Base-by-base conservation (phyloP, 306 rosid genomes). In the Benincasa hispida region DNA sequence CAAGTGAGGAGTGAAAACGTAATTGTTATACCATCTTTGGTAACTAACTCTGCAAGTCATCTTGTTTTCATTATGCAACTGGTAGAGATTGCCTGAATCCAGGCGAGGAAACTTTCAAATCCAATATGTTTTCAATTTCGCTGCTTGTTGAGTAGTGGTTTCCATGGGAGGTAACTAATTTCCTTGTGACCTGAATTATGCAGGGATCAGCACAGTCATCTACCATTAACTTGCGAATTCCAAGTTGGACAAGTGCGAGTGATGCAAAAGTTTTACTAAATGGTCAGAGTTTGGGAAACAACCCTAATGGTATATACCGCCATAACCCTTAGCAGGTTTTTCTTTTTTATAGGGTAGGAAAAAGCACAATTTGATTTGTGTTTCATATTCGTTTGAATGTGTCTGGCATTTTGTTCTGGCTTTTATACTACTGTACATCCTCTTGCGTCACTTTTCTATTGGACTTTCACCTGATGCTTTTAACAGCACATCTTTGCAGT, bases 211-310 rank as follows among this genome's bases (percentile, higher is more conserved):
- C 75, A 42, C 70, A 48, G 68, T 79, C 63, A 15, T 91, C 96
- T 34, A 82, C 84, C 41, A 79, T 93, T 79, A 91, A 91, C 65
- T 67, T 94, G 45, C 90, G 98, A 57, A 8, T 91, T 5, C 98
- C 98, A 10, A 81, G 85, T 53, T 94, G 98, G 98, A 91, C 95
- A 12, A 27, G 10, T 50, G 5, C 48, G 6, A 50, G 66, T 75
- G 89, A 83, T 68, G 88, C 93, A 22, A 83, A 81, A 72, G 91
- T 74, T 30, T 50, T 62, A 63, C 65, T 91, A 65, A 94, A 91
- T 82, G 76, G 66, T 55, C 69, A 79, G 61, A 72, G 77, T 68
- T 60, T 90, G 51, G 19, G 12, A 72, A 48, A 47, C 8, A 48
- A 4, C 34, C 24, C 21, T 25, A 28, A 27, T 25, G 76, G 76